These are phyloP conservation scores for Babesia sp. DNA, from an alignment of 169 alveolate genomes.

Conservation along the genomic window DNA sequence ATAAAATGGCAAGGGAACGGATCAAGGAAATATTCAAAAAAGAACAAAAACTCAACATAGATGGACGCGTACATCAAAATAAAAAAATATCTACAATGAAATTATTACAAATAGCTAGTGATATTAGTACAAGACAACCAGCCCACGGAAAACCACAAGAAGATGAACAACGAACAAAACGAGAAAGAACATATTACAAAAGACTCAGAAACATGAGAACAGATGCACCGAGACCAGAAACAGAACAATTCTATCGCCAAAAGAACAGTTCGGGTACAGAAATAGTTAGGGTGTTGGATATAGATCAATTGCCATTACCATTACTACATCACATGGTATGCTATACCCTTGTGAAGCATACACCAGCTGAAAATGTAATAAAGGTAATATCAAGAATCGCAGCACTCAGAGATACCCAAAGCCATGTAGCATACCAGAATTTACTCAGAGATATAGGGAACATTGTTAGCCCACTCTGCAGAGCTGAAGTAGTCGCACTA, in stretches of 20 bases:
- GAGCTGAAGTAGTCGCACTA: conserved; percentile 77
- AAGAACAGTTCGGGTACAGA: conserved; percentile 45
- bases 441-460: conserved; percentile 65
- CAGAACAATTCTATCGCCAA: conserved; percentile 31
- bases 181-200: conserved; percentile 36
- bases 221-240: conserved; percentile 11
- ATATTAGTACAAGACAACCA: conserved; percentile 37
- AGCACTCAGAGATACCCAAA: conserved; percentile 71
- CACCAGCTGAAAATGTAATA: conserved; percentile 76
- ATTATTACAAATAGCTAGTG: conserved; percentile 36
- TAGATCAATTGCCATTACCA: conserved; percentile 71
- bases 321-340: conserved; percentile 73
- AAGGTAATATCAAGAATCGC: conserved; percentile 73
- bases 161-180: not conserved
- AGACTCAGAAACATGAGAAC: not conserved
- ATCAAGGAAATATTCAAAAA: conserved; percentile 23
- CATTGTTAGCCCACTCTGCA: conserved; percentile 52
- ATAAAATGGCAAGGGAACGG: conserved; percentile 43
- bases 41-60: conserved; percentile 39
- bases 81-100: conserved; percentile 40
- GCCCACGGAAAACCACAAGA: conserved; percentile 50
- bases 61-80: not conserved
- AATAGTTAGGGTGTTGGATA: conserved; percentile 67
- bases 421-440: conserved; percentile 73
- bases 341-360: conserved; percentile 73